Conservation (phyloP, 371 early-diverging fungal species). For the Rhizomucor miehei region DNA sequence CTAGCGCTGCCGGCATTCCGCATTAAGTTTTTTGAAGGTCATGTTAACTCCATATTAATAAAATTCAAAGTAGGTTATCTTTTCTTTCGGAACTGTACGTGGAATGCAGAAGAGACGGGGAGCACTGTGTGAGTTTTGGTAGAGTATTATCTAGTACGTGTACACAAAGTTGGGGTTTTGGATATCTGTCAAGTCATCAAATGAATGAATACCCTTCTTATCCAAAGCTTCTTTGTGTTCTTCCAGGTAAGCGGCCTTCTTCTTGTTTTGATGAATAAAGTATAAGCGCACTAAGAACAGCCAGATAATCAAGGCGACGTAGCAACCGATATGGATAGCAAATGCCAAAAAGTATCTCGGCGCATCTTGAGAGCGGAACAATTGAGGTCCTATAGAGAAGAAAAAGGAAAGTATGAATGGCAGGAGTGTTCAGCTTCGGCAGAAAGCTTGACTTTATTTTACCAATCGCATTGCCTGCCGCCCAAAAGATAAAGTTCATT, state of each 20-base stretch:
- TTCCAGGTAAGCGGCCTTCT: slow-evolving; percentile 11
- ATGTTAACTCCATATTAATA: too few relatives aligned
- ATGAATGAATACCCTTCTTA: slow-evolving; percentile 9
- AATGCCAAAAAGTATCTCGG: slow-evolving; percentile 22
- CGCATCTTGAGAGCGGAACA: slow-evolving; percentile 18
- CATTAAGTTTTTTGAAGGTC: too few relatives aligned
- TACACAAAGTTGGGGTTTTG: slow-evolving; percentile 23
- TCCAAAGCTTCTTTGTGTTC: slow-evolving; percentile 5
- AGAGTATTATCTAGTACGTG: too few relatives aligned
- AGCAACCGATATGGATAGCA: slow-evolving; percentile 22
- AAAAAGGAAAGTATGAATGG: neutral
- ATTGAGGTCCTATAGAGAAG: slow-evolving; percentile 18
- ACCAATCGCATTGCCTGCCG: slow-evolving; percentile 27
- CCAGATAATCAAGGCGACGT: slow-evolving; percentile 10
- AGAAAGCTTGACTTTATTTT: neutral
- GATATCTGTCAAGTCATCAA: slow-evolving; percentile 23
- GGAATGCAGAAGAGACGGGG: too few relatives aligned
- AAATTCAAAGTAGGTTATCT: too few relatives aligned
- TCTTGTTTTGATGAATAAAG: slow-evolving; percentile 18
- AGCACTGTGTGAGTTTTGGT: too few relatives aligned
- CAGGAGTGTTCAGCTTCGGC: too few relatives aligned
- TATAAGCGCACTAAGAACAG: slow-evolving; percentile 10
- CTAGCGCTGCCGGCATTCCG: too few relatives aligned
- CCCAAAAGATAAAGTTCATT: slow-evolving; percentile 24
- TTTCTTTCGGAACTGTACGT: too few relatives aligned